Evolutionary conservation across 2,329 filamentous ascomycete species (phyloP).

Genomic region (Tolypocladium cylindrosporum): DNA sequence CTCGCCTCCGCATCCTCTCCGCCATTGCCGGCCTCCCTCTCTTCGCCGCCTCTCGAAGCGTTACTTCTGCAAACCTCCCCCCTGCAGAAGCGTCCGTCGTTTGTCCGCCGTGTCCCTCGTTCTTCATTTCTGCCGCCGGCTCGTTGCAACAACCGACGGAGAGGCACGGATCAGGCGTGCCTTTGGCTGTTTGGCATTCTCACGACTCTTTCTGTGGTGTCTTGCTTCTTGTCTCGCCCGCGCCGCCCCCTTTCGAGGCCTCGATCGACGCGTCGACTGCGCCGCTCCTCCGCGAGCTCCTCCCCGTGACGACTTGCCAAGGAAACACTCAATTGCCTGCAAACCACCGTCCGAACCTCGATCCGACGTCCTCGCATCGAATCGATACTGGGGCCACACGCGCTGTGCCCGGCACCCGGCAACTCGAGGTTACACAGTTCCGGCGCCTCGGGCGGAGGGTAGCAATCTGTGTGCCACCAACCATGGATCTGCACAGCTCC

Average conservation of each 20-base stretch:
- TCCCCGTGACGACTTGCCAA: background rate
- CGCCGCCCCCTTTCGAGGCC: background rate
- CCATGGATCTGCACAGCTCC: background rate
- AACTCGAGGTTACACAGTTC: background rate
- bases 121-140: background rate
- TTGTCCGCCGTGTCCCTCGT: background rate
- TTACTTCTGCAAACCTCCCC: background rate
- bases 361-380: background rate
- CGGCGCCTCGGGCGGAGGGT: background rate
- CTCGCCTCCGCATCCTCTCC: conserved; percentile 2
- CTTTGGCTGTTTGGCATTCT: background rate
- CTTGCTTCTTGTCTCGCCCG: background rate
- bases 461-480: background rate
- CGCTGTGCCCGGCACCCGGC: background rate
- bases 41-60: background rate
- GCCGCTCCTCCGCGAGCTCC: background rate
- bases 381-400: background rate
- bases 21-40: background rate
- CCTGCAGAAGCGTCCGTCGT: background rate
- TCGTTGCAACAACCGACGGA: background rate
- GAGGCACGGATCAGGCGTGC: background rate
- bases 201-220: background rate
- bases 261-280: background rate
- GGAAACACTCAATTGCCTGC: background rate
- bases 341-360: background rate